Conservation (phyloP, 2,329 filamentous ascomycete genomes). For the Colletotrichum euphorbiae region DNA sequence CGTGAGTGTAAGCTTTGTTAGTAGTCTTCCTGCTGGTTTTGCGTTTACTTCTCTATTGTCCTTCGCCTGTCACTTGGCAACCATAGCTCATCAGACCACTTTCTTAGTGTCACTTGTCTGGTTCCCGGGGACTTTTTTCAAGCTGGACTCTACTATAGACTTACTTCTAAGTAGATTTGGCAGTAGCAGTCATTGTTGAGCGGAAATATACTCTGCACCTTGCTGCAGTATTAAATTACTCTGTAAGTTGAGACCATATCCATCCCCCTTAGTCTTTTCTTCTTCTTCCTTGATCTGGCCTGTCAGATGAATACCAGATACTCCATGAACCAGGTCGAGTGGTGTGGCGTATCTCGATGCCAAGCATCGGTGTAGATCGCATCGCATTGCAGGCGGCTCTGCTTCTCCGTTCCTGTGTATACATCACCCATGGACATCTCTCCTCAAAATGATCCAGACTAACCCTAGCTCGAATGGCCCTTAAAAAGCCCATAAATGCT, state of each 20-base stretch:
- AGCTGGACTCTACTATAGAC: too few relatives aligned
- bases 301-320: neutral
- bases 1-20: neutral
- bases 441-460: too few relatives aligned
- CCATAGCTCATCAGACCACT: neutral
- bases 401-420: too few relatives aligned
- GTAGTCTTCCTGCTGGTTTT: neutral
- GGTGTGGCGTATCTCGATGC: neutral
- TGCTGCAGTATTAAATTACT: too few relatives aligned
- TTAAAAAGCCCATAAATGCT: neutral
- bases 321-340: neutral
- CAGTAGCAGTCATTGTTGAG: too few relatives aligned
- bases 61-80: neutral
- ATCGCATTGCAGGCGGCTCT: neutral
- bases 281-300: neutral
- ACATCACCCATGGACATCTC: too few relatives aligned
- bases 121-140: neutral
- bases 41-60: neutral
- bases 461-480: too few relatives aligned
- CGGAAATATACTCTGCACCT: too few relatives aligned
- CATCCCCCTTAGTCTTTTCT: too few relatives aligned
- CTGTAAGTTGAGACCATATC: too few relatives aligned
- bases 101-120: neutral
- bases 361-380: neutral
- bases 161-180: too few relatives aligned